Percentiles rank a stretch among this genome's conserved stretches.
phyloP scores from a whole-genome alignment of 78 protist species.

The Protostelium mycophagum region DNA sequence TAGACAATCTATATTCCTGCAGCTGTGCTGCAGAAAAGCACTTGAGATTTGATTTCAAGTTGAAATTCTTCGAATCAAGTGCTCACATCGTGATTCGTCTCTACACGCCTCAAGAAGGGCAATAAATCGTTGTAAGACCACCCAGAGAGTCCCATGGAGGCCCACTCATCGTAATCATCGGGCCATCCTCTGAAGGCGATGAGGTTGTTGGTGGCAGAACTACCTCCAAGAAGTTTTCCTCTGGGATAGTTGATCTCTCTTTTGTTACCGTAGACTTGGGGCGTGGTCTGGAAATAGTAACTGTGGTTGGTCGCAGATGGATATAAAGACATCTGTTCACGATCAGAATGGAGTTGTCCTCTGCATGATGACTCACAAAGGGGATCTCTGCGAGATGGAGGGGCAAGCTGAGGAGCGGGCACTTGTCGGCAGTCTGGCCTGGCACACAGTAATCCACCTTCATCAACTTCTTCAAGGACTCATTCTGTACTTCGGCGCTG shows the following conservation, averaged over 20 bases:
- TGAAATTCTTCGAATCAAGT: too few species aligned
- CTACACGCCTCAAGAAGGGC: not conserved
- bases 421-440: not conserved
- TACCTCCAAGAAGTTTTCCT: not conserved
- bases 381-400: not conserved
- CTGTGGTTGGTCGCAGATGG: not conserved
- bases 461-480: not conserved
- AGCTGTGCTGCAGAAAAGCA: too few species aligned
- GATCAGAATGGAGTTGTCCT: not conserved
- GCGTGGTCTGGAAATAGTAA: not conserved
- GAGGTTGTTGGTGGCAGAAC: not conserved
- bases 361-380: not conserved
- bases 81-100: not conserved
- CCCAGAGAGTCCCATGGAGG: not conserved
- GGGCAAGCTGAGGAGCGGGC: not conserved
- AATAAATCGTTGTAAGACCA: not conserved
- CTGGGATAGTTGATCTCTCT: not conserved
- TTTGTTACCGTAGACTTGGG: not conserved
- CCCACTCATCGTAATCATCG: not conserved
- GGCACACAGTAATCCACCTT: not conserved
- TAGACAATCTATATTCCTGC: too few species aligned
- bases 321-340: not conserved
- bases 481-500: not conserved
- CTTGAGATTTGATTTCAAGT: too few species aligned
- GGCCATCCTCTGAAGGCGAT: constrained; percentile 2